These are phyloP conservation scores for Cantharellus anzutake DNA, from an alignment of 768 basidiomycete genomes.

Conservation along the genomic window DNA sequence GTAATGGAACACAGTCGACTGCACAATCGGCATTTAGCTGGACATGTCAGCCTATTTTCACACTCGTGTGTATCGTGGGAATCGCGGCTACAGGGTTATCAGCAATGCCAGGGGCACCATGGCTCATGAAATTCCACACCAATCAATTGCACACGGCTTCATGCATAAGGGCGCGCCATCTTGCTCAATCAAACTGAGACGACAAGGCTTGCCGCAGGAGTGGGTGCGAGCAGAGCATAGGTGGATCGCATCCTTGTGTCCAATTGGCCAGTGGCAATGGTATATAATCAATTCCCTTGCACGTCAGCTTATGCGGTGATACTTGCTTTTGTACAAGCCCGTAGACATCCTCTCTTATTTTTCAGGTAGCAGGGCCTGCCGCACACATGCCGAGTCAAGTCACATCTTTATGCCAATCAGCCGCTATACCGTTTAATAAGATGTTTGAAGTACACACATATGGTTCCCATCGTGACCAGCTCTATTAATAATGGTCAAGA, in stretches of 20 bases:
- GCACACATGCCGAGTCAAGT: background rate
- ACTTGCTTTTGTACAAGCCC: background rate
- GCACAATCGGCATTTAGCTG: too few relatives aligned
- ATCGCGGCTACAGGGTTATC: too few relatives aligned
- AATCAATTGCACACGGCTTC: background rate
- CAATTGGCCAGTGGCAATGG: background rate
- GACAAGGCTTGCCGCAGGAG: background rate
- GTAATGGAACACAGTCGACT: too few relatives aligned
- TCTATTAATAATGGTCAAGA: too few relatives aligned
- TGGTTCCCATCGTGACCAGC: background rate
- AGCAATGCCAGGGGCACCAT: background rate
- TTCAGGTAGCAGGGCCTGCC: background rate
- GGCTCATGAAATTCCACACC: background rate
- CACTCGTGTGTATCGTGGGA: background rate
- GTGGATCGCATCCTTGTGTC: background rate
- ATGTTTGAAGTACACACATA: background rate
- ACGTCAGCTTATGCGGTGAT: background rate
- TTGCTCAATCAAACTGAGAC: background rate
- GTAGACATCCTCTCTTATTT: background rate
- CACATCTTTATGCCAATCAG: background rate
- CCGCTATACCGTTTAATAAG: background rate
- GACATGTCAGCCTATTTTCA: background rate
- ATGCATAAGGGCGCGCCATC: background rate
- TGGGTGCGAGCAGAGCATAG: background rate
- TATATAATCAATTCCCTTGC: background rate